Base-by-base conservation (phyloP, 2,329 filamentous ascomycete genomes). In the Apiospora koreana region DNA sequence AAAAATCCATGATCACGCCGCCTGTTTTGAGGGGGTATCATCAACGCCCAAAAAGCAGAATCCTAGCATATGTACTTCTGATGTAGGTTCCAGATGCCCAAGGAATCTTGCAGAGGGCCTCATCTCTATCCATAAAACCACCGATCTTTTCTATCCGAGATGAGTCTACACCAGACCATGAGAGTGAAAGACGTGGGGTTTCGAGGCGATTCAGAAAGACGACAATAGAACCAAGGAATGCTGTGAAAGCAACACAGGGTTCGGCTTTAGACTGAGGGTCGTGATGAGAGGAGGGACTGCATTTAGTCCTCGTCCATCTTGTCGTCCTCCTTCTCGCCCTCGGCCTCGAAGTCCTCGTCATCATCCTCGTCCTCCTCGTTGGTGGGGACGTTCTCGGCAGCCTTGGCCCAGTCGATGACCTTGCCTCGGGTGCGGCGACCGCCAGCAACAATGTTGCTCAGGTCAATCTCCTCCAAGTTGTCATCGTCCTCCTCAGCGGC, bases 381-480 rank as follows among this genome's bases (percentile, higher is more conserved):
- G 73, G 86, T 89, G 65, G 89, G 90, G 76, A 93, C 88, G 82
- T 97, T 91, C 82, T 93, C 87, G 35, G 94, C 94, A 25, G 95
- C 95, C 86, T 97, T 94, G 78, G 93, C 92, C 83, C 94, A 98
- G 87, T 98, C 94, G 80, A 98, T 98, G 79, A 91, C 88, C 82
- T 94, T 93, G 79, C 95, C 95, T 79, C 95, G 95, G 73, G 95
- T 98, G 82, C 96, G 95, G 77, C 91, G 89, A 73, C 92, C 92
- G 74, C 87, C 88, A 71, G 84, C 81, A 79, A 98, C 91, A 81
- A 98, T 97, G 88, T 98, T 98, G 81, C 89, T 89, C 70, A 89
- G 86, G 80, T 97, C 94, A 81, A 99, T 98, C 83, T 95, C 95
- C 80, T 97, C 93, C 87, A 97, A 89, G 82, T 93, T 92, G 78